Base-by-base conservation (phyloP, 345 rosid genomes). In the Salix viminalis region DNA sequence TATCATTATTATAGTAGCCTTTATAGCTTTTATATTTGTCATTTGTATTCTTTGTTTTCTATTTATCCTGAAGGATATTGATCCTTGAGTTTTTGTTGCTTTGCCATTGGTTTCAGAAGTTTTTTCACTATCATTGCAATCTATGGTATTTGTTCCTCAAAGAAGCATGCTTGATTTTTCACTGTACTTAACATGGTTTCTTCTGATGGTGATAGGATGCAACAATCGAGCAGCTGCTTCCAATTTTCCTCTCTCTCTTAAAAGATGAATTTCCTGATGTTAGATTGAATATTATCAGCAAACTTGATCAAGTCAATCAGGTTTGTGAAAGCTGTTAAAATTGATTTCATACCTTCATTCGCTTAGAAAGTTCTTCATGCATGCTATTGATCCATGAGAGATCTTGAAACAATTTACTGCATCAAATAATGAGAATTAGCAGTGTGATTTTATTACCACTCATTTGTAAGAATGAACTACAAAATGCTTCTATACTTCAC, bases 261-360 rank as follows among this genome's bases (percentile, higher is more conserved):
- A 94, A 91, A 85, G 99, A 95, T 84, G 97, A 93, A 76, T 93
- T 91, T 85, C 97, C 99, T 64, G 99, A 95, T 80, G 99, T 95
- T 79, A 94, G 99, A 34, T 89, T 95, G 70, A 95, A 93, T 81
- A 93, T 94, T 37, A 94, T 94, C 77, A 91, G 99, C 96, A 94
- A 94, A 89, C 97, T 91, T 64, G 99, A 94, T 85, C 93, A 95
- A 91, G 99, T 95, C 76, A 93, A 95, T 72, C 97, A 93, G 99
- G 99, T 95, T 77, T 74, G 89, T 72, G 28, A 12, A 19, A 41
- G 72, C 36, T 60, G 26, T 39, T 48, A 61, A 28, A 32, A 46
- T 50, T 15, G n/a, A 8, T 32, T 30, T 44, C 21, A 14, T 65
- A 10, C 10, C 16, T 39, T 62, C 18, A 19, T 65, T 19, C 32